phyloP scores from a whole-genome alignment of 768 basidiomycete genomes.

The Lactarius psammicola region DNA sequence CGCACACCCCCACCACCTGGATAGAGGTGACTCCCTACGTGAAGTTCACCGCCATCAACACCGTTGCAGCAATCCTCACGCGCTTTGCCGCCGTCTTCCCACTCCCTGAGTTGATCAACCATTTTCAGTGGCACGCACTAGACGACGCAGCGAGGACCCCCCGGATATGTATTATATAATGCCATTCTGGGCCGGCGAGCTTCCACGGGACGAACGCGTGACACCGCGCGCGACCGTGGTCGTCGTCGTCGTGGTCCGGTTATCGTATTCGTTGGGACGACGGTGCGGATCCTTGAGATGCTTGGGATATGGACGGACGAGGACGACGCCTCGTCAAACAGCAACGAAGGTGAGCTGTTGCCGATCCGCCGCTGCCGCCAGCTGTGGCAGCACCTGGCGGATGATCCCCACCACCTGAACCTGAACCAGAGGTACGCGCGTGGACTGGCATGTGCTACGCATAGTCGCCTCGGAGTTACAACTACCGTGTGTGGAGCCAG shows the following conservation, averaged over 20 bases:
- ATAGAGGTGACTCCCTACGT: constrained; percentile 78
- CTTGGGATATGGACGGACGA: constrained; percentile 87
- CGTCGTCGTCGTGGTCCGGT: constrained; percentile 91
- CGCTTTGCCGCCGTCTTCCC: constrained; percentile 97
- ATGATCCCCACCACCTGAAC: constrained; percentile 19
- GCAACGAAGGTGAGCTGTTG: constrained; percentile 42
- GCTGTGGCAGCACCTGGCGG: constrained; percentile 25
- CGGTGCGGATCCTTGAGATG: constrained; percentile 92
- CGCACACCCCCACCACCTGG: constrained; percentile 84
- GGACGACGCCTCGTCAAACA: constrained; percentile 53
- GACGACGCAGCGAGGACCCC: constrained; percentile 84
- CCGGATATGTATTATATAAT: constrained; percentile 99
- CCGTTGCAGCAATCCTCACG: constrained; percentile 89
- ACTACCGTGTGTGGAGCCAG: constrained; percentile 51
- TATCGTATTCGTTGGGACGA: constrained; percentile 94
- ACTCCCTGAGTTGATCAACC: constrained; percentile 89
- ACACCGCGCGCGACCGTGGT: constrained; percentile 91
- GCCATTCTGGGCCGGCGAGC: constrained; percentile 99
- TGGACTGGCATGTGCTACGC: constrained; percentile 60
- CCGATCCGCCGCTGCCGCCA: background rate
- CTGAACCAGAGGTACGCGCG: constrained; percentile 29
- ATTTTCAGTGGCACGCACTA: constrained; percentile 81
- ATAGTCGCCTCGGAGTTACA: constrained; percentile 45
- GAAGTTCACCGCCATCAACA: constrained; percentile 92
- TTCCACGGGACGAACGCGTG: constrained; percentile 93